Evolutionary conservation across 75 land plant genomes (phyloP).

Genomic region (Chamaecyparis obtusa): DNA sequence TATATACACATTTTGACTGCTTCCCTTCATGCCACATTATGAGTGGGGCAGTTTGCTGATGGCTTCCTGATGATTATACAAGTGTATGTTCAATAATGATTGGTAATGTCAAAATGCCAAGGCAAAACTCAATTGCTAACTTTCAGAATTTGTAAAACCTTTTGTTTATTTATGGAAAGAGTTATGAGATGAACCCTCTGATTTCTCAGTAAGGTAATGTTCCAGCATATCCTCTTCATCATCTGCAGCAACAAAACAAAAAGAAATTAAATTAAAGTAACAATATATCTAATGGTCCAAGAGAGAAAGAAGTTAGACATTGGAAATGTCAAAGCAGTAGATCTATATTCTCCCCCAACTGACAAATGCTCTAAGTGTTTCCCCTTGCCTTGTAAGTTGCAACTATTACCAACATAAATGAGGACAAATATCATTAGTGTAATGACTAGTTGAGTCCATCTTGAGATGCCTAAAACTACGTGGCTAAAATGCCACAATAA

Average conservation of each 20-base stretch:
- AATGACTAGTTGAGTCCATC: too few species aligned
- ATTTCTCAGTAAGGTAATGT: slow-evolving; percentile 78
- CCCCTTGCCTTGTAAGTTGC: too few species aligned
- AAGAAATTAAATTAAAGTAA: background rate
- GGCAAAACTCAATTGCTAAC: background rate
- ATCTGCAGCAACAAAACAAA: slow-evolving; percentile 46
- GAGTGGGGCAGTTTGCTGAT: background rate
- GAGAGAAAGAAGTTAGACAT: background rate
- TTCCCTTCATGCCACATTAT: background rate
- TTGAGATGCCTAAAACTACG: too few species aligned
- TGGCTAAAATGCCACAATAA: too few species aligned
- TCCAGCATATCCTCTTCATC: slow-evolving; percentile 99
- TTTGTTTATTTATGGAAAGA: slow-evolving; percentile 1
- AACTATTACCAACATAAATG: too few species aligned
- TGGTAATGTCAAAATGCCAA: background rate
- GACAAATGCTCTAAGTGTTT: too few species aligned
- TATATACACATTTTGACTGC: background rate
- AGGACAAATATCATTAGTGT: too few species aligned
- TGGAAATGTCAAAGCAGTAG: too few species aligned
- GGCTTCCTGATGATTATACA: background rate
- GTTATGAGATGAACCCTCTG: slow-evolving; percentile 36
- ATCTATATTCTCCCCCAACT: too few species aligned
- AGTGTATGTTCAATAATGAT: background rate
- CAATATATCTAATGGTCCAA: background rate
- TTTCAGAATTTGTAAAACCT: background rate